Conservation (phyloP, 768 basidiomycete species). For the Tephrocybe sp. region DNA sequence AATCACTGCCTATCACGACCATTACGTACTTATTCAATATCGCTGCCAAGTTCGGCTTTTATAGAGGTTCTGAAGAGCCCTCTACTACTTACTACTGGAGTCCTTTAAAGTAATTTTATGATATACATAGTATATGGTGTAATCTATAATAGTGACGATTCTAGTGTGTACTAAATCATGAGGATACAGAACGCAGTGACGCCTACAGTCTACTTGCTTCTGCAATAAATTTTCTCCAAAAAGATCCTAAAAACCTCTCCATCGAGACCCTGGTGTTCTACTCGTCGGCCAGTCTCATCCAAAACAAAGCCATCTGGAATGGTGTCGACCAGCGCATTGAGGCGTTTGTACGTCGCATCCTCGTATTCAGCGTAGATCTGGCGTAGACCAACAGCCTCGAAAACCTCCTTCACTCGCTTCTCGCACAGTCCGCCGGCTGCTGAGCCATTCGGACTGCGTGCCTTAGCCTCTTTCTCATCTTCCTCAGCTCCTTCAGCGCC, state of each 20-base stretch:
- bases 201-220: slow-evolving; percentile 53
- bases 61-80: too few species aligned
- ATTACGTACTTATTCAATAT: too few species aligned
- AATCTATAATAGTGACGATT: too few species aligned
- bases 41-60: too few species aligned
- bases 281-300: slow-evolving; percentile 26
- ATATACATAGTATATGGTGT: too few species aligned
- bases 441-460: slow-evolving; percentile 20
- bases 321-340: slow-evolving; percentile 66
- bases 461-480: slow-evolving; percentile 6
- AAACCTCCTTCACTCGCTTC: slow-evolving; percentile 53
- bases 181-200: too few species aligned
- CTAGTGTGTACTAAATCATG: too few species aligned
- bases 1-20: too few species aligned
- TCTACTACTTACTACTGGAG: too few species aligned
- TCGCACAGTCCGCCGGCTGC: slow-evolving; percentile 49
- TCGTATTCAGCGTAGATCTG: slow-evolving; percentile 77
- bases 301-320: slow-evolving; percentile 47
- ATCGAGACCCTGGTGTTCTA: slow-evolving; percentile 35
- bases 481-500: slow-evolving; percentile 17
- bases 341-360: slow-evolving; percentile 58
- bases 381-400: slow-evolving; percentile 64
- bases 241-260: slow-evolving; percentile 80
- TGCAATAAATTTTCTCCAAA: slow-evolving; percentile 80
- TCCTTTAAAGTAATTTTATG: too few species aligned